Base-by-base conservation (phyloP, 2,329 filamentous ascomycete species). In the Mollisiaceae sp. region DNA sequence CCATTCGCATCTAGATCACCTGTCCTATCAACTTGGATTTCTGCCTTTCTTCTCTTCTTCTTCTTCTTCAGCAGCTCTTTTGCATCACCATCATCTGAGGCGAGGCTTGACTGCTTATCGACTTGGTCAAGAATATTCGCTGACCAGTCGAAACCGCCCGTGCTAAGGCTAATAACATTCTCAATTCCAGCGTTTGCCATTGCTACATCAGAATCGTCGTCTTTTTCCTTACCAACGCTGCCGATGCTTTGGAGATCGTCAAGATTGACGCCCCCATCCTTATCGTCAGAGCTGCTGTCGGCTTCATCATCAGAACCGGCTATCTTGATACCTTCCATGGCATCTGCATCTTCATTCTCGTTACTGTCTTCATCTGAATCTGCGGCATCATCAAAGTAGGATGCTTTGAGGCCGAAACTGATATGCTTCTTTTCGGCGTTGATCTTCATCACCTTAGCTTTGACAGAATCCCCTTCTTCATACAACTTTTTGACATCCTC, bases 341-440 rank as follows among this genome's bases (percentile, higher is more conserved):
- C 76, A 14, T 83, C 79, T 15, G 60, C 79, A 24, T 81, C 81
- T 41, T 81, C 38, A 41, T 12, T 9, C 22, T 83, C 83, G 15
- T 82, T 82, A 38, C 80, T 79, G 8, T 79, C 80, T 18, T 78
- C 78, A 14, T 81, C 81, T 18, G 82, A 82, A 8, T 78, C 84
- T 22, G 84, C 86, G 32, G 80, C 80, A 62, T 87, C 83, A 65
- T 89, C 87, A 74, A 99, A 94, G 75, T 97, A 93, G 11, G 93
- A 96, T 43, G 95, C 93, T 80, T 98, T 99, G 66, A 99, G 82
- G 1, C 94, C 93, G 73, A 99, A 93, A 72, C 87, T 97, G 72
- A 99, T 90, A 72, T 91, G 89, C 76, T 89, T 89, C 77, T 91
- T 91, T 70, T 89, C 83, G 4, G 81, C 74, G 71, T 98, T 90